Conservation (phyloP, 805 yeast genomes). For the Wickerhamiella azyma region DNA sequence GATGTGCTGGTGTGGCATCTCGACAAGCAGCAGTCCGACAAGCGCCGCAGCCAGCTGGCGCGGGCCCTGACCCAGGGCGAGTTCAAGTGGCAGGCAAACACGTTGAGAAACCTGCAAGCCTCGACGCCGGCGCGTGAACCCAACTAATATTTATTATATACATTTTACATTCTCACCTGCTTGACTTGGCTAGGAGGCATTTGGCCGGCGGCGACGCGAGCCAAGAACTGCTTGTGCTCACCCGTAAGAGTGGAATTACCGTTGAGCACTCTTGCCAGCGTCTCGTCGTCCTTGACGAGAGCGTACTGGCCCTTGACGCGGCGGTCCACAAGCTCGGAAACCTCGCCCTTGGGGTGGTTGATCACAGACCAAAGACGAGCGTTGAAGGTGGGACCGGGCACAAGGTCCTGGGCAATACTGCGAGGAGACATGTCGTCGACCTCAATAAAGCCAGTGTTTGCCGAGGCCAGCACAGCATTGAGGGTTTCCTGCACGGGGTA, state of each 20-base stretch:
- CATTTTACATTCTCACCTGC: slow-evolving; percentile 3
- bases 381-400: slow-evolving; percentile 13
- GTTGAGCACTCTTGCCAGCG: slow-evolving; percentile 7
- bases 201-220: slow-evolving; percentile 14
- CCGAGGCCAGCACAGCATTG: slow-evolving; percentile 12
- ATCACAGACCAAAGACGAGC: slow-evolving; percentile 18
- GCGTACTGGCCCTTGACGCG: slow-evolving; percentile 12
- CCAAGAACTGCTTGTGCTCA: slow-evolving; percentile 12
- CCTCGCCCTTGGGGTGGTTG: slow-evolving; percentile 2
- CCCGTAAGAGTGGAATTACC: slow-evolving; percentile 10
- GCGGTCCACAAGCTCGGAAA: background rate
- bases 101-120: background rate
- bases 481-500: slow-evolving; percentile 11
- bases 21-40: background rate
- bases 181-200: slow-evolving; percentile 14
- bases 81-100: background rate
- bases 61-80: slow-evolving; percentile 1
- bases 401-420: slow-evolving; percentile 2
- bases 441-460: slow-evolving; percentile 7
- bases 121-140: no score
- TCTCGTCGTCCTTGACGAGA: background rate
- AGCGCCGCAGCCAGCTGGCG: background rate
- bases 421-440: slow-evolving; percentile 4
- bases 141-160: background rate
- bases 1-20: slow-evolving; percentile 2